Conservation (phyloP, 2,329 filamentous ascomycete genomes). For the Xylaria sp. region DNA sequence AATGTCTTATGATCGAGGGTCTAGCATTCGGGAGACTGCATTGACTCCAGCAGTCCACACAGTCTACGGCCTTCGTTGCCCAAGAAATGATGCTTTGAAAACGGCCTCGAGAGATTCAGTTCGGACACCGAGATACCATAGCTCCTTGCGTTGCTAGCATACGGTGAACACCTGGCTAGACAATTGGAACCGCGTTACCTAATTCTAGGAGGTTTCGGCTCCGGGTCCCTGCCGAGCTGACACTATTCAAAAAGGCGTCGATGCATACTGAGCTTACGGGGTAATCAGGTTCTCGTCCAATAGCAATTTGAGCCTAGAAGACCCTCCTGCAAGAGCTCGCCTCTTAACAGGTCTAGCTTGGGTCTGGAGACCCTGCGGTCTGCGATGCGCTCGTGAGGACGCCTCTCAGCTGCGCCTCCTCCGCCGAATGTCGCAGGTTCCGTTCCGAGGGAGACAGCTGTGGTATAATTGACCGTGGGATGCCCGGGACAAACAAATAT, state of each 20-base stretch:
- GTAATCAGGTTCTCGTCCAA: constrained; percentile 27
- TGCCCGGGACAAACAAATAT: not conserved
- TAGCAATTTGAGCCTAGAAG: not conserved
- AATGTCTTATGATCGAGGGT: not conserved
- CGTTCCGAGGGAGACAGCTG: not conserved
- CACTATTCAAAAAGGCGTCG: constrained; percentile 1
- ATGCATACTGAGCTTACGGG: constrained; percentile 27
- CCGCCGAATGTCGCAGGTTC: constrained; percentile 1
- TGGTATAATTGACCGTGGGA: constrained; percentile 5
- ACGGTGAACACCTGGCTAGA: not conserved
- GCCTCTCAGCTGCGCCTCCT: constrained; percentile 25
- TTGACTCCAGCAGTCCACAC: not conserved
- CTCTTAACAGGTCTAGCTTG: not conserved
- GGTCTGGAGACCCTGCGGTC: constrained; percentile 5
- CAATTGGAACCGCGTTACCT: not conserved
- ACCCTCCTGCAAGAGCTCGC: not conserved
- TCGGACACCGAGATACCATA: constrained; percentile 11
- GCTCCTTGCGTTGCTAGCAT: not conserved
- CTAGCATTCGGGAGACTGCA: not conserved
- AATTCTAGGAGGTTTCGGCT: constrained; percentile 10
- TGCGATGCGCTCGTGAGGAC: not conserved
- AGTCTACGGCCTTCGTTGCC: not conserved
- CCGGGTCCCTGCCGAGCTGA: constrained; percentile 10
- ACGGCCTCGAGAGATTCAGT: not conserved
- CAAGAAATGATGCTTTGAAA: constrained; percentile 8